Evolutionary conservation across 306 rosid genomes (phyloP), one percentile per base, ranked within the genome.

Genomic region (Styphnolobium japonicum): DNA sequence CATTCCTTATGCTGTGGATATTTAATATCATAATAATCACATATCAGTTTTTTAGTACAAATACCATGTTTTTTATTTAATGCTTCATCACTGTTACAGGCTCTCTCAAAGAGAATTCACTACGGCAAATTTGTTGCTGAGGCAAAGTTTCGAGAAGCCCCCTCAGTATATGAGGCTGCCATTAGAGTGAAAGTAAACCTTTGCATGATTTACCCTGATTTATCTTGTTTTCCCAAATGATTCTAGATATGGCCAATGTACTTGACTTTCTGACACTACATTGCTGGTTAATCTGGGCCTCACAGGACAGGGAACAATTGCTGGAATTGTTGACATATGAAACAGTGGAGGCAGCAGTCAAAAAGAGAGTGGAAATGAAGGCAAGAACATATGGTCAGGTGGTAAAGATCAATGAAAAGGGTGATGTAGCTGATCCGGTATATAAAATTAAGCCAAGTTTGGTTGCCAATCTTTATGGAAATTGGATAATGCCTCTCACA

Each of bases 81-180:
- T 51, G 4, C 57, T 63, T 34, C 40, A 6, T 2, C 25, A 57
- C 60, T 76, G 4, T 60, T 64, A 7, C 78, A 89, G 91, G 86
- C 84, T 64, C 87, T 89, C 61, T 87, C 91, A 42, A 89, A 87
- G 76, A 85, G 91, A 81, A 89, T 89, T 67, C 91, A 87, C 83
- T 85, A 85, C 10, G 93, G 93, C 1, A 89, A 89, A 85, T 89
- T 89, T 82, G 91, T 89, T 34, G 91, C 89, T 18, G 91, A 87
- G 85, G 85, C 91, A 22, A 87, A 87, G 79, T 89, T 89, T 80
- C 79, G 19, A 60, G 84, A 81, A 15, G 71, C 77, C 45, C 81
- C 80, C 64, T 31, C 70, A 18, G 9, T 51, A 77, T 89, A 83
- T 16, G 84, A 87, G 73, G 62, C 57, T 58, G 88, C 89, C 74